Conservation (phyloP, 208 protist species). For the Leishmania amazonensis region DNA sequence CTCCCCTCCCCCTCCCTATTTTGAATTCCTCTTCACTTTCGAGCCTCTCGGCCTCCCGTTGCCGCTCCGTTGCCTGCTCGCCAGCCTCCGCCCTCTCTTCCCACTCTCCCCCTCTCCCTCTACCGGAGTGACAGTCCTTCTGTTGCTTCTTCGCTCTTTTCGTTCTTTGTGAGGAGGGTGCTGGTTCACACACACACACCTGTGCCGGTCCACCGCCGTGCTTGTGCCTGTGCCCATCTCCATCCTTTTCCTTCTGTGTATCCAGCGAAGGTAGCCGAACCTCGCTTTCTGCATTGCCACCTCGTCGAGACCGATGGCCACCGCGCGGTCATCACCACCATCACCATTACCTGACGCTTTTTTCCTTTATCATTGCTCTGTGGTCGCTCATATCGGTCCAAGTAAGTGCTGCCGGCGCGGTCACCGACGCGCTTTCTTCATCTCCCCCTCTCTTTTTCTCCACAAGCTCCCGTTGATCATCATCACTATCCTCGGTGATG, state of each 20-base stretch:
- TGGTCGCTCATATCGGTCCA: neutral
- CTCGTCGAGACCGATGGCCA: neutral
- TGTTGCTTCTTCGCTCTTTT: neutral
- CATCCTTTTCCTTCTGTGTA: neutral
- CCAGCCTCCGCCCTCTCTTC: slow-evolving; percentile 3
- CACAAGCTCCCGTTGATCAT: neutral
- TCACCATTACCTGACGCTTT: neutral
- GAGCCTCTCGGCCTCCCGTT: slow-evolving; percentile 14
- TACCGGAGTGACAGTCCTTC: neutral
- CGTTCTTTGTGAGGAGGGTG: no score
- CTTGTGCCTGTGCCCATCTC: neutral
- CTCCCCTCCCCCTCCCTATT: neutral
- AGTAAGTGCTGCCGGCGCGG: no score
- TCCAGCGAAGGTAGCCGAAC: neutral
- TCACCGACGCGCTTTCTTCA: neutral
- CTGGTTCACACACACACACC: no score
- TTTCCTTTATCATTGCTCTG: neutral
- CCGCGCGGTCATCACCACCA: neutral
- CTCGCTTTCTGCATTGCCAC: neutral
- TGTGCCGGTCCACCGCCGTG: neutral
- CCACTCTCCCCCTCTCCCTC: neutral
- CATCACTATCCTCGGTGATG: neutral
- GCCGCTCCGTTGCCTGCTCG: slow-evolving; percentile 12
- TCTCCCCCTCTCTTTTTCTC: no score
- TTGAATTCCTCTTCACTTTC: neutral